A percentile compares a stretch with the other conserved stretches of the same genome.
phyloP scores from a whole-genome alignment of 164 flowering plant genomes.

The Tetrastigma voinierianum region DNA sequence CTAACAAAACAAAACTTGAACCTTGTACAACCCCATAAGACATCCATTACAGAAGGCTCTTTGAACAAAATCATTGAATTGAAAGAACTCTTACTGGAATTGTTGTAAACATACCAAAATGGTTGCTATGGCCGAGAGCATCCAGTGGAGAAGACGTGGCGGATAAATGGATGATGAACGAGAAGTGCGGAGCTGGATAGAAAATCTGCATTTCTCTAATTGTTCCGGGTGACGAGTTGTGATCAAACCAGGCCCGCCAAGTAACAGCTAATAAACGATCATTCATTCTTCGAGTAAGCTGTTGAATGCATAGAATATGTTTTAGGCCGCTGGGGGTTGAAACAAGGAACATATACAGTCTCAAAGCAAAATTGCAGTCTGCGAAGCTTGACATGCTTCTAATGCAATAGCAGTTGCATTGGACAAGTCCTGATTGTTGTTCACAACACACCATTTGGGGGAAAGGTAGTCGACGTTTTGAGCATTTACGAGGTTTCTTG shows the following conservation, averaged over 20 bases:
- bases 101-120: slow-evolving; percentile 9
- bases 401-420: slow-evolving; percentile 53
- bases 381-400: slow-evolving; percentile 63
- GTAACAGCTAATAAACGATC: slow-evolving; percentile 75
- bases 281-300: too few species aligned
- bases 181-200: slow-evolving; percentile 56
- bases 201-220: slow-evolving; percentile 62
- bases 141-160: slow-evolving; percentile 17
- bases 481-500: slow-evolving; percentile 53
- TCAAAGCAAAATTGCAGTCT: too few species aligned
- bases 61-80: too few species aligned
- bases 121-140: slow-evolving; percentile 11
- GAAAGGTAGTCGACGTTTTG: slow-evolving; percentile 70
- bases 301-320: slow-evolving; percentile 84
- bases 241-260: slow-evolving; percentile 84
- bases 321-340: slow-evolving; percentile 75
- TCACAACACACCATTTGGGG: slow-evolving; percentile 84
- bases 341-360: too few species aligned
- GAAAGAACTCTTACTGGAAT: too few species aligned
- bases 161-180: slow-evolving; percentile 20
- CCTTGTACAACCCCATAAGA: not conserved
- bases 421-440: slow-evolving; percentile 63
- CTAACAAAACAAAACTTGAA: not conserved
- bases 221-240: slow-evolving; percentile 91
- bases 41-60: not conserved